Percentiles rank a stretch among this genome's conserved stretches.
Evolutionary conservation across 2,329 filamentous ascomycete genomes (phyloP).

Genomic region (Onygenales sp.): DNA sequence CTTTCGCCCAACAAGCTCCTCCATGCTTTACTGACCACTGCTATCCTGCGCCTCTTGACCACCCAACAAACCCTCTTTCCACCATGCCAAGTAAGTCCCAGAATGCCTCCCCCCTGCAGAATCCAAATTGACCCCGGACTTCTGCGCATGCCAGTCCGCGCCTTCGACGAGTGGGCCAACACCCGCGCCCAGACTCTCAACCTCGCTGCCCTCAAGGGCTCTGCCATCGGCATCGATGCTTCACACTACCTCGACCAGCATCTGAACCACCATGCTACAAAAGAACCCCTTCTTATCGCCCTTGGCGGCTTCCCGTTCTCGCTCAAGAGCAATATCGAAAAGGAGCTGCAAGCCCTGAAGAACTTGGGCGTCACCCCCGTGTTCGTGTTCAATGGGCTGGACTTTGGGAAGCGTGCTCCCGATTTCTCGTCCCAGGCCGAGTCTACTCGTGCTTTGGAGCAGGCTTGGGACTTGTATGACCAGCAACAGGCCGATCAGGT

Average conservation of each 20-base stretch:
- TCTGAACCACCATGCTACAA: constrained; percentile 58
- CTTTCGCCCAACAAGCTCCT: constrained; percentile 5
- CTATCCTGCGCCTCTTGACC: constrained; percentile 1
- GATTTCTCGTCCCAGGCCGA: constrained; percentile 49
- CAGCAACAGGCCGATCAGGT: constrained; percentile 69
- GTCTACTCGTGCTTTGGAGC: constrained; percentile 58
- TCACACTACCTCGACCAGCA: constrained; percentile 77
- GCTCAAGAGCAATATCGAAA: constrained; percentile 64
- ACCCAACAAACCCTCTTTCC: not conserved
- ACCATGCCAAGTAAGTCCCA: constrained; percentile 24
- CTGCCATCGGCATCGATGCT: constrained; percentile 76
- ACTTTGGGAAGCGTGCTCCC: constrained; percentile 66
- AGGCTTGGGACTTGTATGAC: constrained; percentile 83
- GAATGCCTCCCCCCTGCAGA: not conserved
- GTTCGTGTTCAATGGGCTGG: constrained; percentile 87
- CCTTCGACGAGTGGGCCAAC: constrained; percentile 49
- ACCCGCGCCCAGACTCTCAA: constrained; percentile 48
- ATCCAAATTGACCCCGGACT: constrained; percentile 1
- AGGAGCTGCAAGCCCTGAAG: constrained; percentile 65
- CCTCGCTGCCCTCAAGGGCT: constrained; percentile 62
- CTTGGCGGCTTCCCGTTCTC: constrained; percentile 80
- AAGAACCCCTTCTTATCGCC: constrained; percentile 82
- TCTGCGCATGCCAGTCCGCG: constrained; percentile 29
- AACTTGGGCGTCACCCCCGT: constrained; percentile 63
- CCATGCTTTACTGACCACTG: constrained; percentile 12